Evolutionary conservation across 805 yeast species (phyloP).

Genomic region (Nakazawaea ernobii): DNA sequence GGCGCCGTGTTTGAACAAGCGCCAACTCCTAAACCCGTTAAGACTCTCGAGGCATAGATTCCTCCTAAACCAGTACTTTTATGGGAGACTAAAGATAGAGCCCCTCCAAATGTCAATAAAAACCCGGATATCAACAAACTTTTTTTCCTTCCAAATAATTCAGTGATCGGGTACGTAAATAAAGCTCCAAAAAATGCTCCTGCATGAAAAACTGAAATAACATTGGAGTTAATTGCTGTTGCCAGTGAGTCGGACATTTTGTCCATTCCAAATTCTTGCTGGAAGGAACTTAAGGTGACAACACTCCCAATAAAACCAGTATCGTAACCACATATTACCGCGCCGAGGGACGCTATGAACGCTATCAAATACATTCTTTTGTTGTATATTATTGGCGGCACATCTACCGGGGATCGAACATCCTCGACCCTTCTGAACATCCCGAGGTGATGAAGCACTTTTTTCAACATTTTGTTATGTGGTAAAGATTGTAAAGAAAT

Average conservation of each 20-base stretch:
- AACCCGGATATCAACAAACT: slow-evolving; percentile 35
- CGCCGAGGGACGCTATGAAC: slow-evolving; percentile 40
- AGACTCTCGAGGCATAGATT: slow-evolving; percentile 46
- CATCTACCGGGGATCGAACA: slow-evolving; percentile 6
- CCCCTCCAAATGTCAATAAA: slow-evolving; percentile 38
- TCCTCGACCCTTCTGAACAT: slow-evolving; percentile 9
- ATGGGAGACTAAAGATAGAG: slow-evolving; percentile 31
- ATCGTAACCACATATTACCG: slow-evolving; percentile 49
- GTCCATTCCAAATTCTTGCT: slow-evolving; percentile 37
- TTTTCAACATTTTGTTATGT: background rate
- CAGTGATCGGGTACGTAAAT: slow-evolving; percentile 36
- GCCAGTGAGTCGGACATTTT: slow-evolving; percentile 21
- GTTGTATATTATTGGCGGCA: slow-evolving; percentile 42
- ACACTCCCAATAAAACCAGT: slow-evolving; percentile 54
- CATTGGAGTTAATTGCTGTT: slow-evolving; percentile 29
- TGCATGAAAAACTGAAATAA: slow-evolving; percentile 45
- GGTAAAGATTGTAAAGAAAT: too few relatives aligned
- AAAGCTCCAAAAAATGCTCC: slow-evolving; percentile 46
- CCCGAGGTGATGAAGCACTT: slow-evolving; percentile 4
- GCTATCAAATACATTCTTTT: slow-evolving; percentile 36
- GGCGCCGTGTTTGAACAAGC: slow-evolving; percentile 45
- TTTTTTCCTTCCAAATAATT: slow-evolving; percentile 31
- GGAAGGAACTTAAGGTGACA: slow-evolving; percentile 38
- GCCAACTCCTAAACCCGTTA: slow-evolving; percentile 51
- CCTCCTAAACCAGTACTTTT: slow-evolving; percentile 32